These are phyloP conservation scores for Penicillium argentinense DNA, from an alignment of 495 filamentous ascomycete species.

Conservation along the genomic window DNA sequence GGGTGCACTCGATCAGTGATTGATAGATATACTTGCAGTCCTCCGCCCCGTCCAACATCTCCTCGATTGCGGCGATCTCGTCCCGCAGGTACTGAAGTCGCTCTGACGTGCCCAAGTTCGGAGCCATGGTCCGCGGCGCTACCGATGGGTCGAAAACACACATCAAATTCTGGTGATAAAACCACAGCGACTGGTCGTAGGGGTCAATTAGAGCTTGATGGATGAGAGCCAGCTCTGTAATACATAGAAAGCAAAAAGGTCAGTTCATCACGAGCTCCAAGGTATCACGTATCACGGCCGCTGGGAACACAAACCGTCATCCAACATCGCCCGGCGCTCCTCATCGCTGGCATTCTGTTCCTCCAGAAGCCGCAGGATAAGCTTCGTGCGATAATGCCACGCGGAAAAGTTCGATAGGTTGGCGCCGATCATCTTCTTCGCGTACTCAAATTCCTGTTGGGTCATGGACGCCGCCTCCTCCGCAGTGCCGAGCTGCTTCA, in stretches of 20 bases:
- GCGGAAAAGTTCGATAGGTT: slow-evolving; percentile 95
- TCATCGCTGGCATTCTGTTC: slow-evolving; percentile 63
- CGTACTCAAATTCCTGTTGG: slow-evolving; percentile 84
- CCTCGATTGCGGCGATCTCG: slow-evolving; percentile 68
- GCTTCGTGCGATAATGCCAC: slow-evolving; percentile 85
- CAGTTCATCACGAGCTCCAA: neutral
- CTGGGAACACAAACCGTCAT: slow-evolving; percentile 56
- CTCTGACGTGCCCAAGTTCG: slow-evolving; percentile 60
- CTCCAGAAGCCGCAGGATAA: slow-evolving; percentile 73
- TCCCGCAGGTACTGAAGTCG: slow-evolving; percentile 63
- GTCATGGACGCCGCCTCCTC: slow-evolving; percentile 56
- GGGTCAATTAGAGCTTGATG: slow-evolving; percentile 80
- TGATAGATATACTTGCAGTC: slow-evolving; percentile 82
- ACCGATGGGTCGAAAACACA: slow-evolving; percentile 55
- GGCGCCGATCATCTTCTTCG: slow-evolving; percentile 75
- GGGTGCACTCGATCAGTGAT: slow-evolving; percentile 62
- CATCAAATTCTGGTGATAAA: slow-evolving; percentile 87
- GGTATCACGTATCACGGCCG: neutral
- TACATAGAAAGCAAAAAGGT: neutral
- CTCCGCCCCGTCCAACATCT: slow-evolving; percentile 71
- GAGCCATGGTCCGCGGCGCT: slow-evolving; percentile 55
- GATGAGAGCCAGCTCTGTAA: slow-evolving; percentile 68
- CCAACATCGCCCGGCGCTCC: slow-evolving; percentile 65
- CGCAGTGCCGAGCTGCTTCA: slow-evolving; percentile 58
- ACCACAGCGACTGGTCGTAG: slow-evolving; percentile 92